Evolutionary conservation across 108 stramenopile species (phyloP), one percentile per base, ranked within the genome.

Genomic region (Aureococcus anophagefferens): DNA sequence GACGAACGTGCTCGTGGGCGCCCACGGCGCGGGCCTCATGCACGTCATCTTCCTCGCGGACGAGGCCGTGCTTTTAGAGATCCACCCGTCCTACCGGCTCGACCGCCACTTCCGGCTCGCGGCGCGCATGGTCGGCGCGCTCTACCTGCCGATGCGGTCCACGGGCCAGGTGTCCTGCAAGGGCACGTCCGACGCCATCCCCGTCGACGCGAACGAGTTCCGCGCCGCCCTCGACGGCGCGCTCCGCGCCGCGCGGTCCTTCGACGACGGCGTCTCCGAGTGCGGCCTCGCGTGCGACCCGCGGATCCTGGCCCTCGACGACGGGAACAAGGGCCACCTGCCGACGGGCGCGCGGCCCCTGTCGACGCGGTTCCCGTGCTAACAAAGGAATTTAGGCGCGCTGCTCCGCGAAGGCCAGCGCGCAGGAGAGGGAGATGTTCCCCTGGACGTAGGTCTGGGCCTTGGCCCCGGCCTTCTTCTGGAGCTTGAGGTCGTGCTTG

Each of bases 1-100:
- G n/a, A 68, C 65, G 28, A 77, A 77, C 63, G 37, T 77, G 7
- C 18, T 77, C 3, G 46, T 77, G 1, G 77, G 77, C 13, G 67
- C 73, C 32, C 77, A 77, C 63, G 77, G 77, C 4, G 77, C 77
- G 32, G 77, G 77, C 0, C 33, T 77, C 44, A 77, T 77, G 77
- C 64, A 72, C 44, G 66, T 77, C 32, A 73, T 77, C 11, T 77
- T 77, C 64, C 65, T 72, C 30, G 77, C 77, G 15, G 77, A 77
- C 51, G 77, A 77, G 64, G 77, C 77, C 1, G 68, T 77, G 0
- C 31, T 77, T 0, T 30, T 77, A 15, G 77, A 77, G 67, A 72
- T 77, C 37, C 77, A 77, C 44, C 77, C 77, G n/a, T 67, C 72
- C 30, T 77, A 77, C 46, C 32, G 77, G 33, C 72, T 65, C 4